Base-by-base conservation (phyloP, 768 basidiomycete genomes). In the Leccinum disarticulatum region DNA sequence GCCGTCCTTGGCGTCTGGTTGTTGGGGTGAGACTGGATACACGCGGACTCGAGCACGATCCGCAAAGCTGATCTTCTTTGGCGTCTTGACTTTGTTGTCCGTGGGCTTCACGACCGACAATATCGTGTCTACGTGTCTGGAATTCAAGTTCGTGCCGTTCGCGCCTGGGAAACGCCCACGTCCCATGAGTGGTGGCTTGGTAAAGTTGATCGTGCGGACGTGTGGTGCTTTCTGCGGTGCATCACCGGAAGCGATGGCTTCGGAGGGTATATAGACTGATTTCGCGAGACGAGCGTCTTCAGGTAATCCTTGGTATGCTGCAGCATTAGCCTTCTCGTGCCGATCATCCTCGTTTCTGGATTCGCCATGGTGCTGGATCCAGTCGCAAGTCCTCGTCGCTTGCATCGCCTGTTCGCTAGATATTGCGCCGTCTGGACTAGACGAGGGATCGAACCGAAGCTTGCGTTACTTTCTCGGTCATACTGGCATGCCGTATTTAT, bases 121-220 rank as follows among this genome's bases (percentile, higher is more conserved):
- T 9, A 28, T 25, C 52, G 14, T 55, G 22, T n/a, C 27, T 1
- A 48, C 27, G 6, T 57, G 54, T 35, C 28, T 15, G 19, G 54
- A 30, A 43, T 57, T 30, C 30, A 30, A 30, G 30, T 30, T 63
- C 41, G 58, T 31, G 28, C n/a, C n/a, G n/a, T n/a, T n/a, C n/a
- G n/a, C n/a, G n/a, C 19, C 55, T 27, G 56, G 62, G 35, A 67
- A 61, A 17, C 63, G 64, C 27, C 41, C 41, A 15, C 62, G 65
- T 52, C 61, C 59, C 33, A 27, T 56, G 8, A 56, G 55, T 10
- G 67, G 62, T 5, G 61, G 49, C 30, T 63, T 62, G 19, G 71
- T 71, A 55, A 74, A 73, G 58, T 73, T 71, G 58, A 74, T 73
- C 41, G 61, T 60, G 22, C 64, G 67, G 15, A 66, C 55, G 6